A percentile compares a stretch with the other conserved stretches of the same genome.
Conservation (phyloP, 75 land plant genomes). For the Selaginella moellendorffii region DNA sequence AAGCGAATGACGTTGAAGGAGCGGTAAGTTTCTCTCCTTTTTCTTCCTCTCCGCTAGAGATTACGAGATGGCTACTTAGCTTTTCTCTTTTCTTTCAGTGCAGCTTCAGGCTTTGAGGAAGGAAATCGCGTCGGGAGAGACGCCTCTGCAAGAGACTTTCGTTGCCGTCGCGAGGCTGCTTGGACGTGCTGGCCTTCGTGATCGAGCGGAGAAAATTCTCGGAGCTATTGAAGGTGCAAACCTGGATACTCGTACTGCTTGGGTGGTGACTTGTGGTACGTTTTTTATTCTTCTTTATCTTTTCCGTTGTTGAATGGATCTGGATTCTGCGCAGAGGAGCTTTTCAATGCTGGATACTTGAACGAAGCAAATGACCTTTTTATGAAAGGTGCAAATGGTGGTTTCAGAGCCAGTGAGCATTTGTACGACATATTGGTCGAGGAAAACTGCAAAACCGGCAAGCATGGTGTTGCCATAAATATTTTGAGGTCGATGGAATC, state of each 20-base stretch:
- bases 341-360: constrained; percentile 39
- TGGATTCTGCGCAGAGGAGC: constrained; percentile 56
- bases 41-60: background rate
- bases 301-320: constrained; percentile 3
- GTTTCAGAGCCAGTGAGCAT: constrained; percentile 69
- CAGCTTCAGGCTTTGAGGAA: constrained; percentile 79
- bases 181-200: constrained; percentile 54
- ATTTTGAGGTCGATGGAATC: constrained; percentile 87
- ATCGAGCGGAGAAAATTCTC: constrained; percentile 65
- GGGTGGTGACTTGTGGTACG: constrained; percentile 80
- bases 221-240: constrained; percentile 75
- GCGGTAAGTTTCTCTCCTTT: constrained; percentile 38
- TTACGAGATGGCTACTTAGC: too few species aligned
- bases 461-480: constrained; percentile 73
- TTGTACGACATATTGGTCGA: constrained; percentile 75
- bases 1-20: constrained; percentile 48
- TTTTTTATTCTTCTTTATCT: background rate
- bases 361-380: constrained; percentile 74
- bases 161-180: constrained; percentile 58
- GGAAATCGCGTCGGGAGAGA: constrained; percentile 52
- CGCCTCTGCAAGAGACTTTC: constrained; percentile 91
- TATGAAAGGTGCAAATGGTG: constrained; percentile 82
- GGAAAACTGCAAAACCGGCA: constrained; percentile 76
- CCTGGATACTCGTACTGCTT: constrained; percentile 63
- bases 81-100: too few species aligned